phyloP scores from a whole-genome alignment of 2,329 filamentous ascomycete species.

The Sarocladium kiliense region DNA sequence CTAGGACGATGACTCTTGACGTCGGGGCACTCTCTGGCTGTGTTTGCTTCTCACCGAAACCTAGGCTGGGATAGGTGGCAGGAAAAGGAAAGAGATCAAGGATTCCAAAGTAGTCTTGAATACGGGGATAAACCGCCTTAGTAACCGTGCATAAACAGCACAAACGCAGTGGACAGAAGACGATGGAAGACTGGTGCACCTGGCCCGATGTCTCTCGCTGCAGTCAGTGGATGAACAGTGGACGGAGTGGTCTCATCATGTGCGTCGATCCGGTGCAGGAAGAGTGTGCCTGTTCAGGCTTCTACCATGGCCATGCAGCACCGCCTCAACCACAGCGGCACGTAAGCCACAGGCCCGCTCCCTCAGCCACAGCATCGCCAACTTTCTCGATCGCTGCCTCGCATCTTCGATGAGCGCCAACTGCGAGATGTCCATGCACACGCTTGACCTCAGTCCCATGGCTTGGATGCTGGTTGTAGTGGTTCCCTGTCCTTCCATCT shows the following conservation, averaged over 20 bases:
- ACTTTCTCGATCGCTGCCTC: conserved; percentile 2
- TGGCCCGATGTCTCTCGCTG: conserved; percentile 2
- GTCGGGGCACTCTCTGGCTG: not conserved
- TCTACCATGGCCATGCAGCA: too few species aligned
- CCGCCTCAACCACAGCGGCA: not conserved
- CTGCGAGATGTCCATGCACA: not conserved
- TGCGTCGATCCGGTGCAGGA: conserved; percentile 4
- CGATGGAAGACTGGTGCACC: conserved; percentile 4
- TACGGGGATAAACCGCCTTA: not conserved
- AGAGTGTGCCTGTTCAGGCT: not conserved
- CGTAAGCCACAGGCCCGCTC: not conserved
- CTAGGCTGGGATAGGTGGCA: not conserved
- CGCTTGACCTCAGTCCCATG: conserved; percentile 1
- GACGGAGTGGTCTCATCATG: conserved; percentile 1
- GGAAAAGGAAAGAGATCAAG: not conserved
- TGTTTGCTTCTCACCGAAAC: not conserved
- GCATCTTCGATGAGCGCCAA: conserved; percentile 4
- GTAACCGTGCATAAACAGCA: not conserved
- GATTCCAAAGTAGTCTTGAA: not conserved
- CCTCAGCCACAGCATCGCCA: not conserved
- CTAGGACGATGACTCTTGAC: not conserved
- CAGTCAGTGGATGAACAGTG: not conserved
- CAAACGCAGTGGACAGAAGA: not conserved
- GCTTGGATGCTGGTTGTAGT: not conserved
- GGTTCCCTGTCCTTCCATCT: not conserved